Percentiles rank a stretch among this genome's conserved stretches.
phyloP scores from a whole-genome alignment of 1,284 basidiomycete genomes.

The Ustilago nuda region DNA sequence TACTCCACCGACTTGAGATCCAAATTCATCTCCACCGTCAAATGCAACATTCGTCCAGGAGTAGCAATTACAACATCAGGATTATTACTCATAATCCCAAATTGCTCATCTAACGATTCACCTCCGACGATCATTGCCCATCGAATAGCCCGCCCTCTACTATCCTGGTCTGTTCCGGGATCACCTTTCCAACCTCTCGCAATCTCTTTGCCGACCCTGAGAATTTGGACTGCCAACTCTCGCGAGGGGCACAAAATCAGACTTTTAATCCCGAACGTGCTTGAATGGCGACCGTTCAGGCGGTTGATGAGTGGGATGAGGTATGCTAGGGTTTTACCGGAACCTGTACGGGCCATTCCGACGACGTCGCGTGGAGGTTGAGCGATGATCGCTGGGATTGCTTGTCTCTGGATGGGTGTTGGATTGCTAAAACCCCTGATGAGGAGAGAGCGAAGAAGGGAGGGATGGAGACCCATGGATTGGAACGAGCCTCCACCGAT shows the following conservation, averaged over 20 bases:
- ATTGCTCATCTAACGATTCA: conserved; percentile 94
- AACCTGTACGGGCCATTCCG: conserved; percentile 98
- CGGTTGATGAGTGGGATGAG: conserved; percentile 91
- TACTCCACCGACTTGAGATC: conserved; percentile 89
- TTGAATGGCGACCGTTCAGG: conserved; percentile 82
- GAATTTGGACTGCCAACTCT: conserved; percentile 92
- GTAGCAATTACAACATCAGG: conserved; percentile 82
- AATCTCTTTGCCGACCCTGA: conserved; percentile 94
- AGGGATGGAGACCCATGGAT: conserved; percentile 76
- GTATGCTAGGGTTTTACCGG: conserved; percentile 97
- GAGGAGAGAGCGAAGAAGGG: conserved; percentile 84
- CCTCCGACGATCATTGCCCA: conserved; percentile 98
- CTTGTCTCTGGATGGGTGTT: conserved; percentile 93
- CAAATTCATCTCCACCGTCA: conserved; percentile 96
- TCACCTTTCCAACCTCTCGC: conserved; percentile 76
- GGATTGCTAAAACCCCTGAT: conserved; percentile 95
- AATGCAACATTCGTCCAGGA: conserved; percentile 93
- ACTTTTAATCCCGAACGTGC: conserved; percentile 84
- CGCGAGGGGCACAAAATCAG: conserved; percentile 91
- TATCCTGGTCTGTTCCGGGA: conserved; percentile 71
- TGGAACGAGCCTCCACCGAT: conserved; percentile 68
- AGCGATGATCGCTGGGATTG: conserved; percentile 86
- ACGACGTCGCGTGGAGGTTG: conserved; percentile 92
- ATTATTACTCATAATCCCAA: conserved; percentile 91
- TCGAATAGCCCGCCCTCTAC: conserved; percentile 75